Conservation (phyloP, 1,284 basidiomycete genomes). For the Irpex rosettiformis region DNA sequence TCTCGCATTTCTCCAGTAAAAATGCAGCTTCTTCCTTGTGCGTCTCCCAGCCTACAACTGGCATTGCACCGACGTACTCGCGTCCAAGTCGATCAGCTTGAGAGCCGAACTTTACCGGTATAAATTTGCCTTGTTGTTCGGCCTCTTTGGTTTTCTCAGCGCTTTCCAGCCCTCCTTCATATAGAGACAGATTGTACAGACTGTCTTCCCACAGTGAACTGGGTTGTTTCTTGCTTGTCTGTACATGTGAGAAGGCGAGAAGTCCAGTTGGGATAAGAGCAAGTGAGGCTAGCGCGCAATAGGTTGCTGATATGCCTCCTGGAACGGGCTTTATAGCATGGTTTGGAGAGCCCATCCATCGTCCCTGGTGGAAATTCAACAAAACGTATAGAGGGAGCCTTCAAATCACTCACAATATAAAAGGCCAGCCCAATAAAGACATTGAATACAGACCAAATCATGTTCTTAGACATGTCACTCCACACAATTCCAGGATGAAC, state of each 20-base stretch:
- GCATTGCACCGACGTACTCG: conserved; percentile 45
- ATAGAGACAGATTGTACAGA: conserved; percentile 12
- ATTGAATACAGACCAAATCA: conserved; percentile 48
- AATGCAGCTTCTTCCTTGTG: conserved; percentile 39
- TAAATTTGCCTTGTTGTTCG: conserved; percentile 14
- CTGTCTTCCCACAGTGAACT: conserved; percentile 15
- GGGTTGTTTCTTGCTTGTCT: conserved; percentile 19
- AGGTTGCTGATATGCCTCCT: conserved; percentile 61
- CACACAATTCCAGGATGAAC: conserved; percentile 74
- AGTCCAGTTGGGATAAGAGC: conserved; percentile 36
- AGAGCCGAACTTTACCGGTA: conserved; percentile 49
- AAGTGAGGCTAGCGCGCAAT: conserved; percentile 56
- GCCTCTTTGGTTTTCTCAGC: conserved; percentile 11
- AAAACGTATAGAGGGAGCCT: background rate
- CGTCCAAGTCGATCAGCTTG: conserved; percentile 53
- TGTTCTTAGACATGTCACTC: conserved; percentile 58
- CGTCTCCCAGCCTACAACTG: conserved; percentile 50
- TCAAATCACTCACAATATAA: conserved; percentile 57
- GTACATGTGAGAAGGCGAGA: conserved; percentile 15
- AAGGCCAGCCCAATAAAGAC: conserved; percentile 58
- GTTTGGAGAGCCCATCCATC: conserved; percentile 59
- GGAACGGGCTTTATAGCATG: conserved; percentile 60
- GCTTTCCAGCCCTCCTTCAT: conserved; percentile 16
- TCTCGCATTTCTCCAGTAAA: conserved; percentile 55
- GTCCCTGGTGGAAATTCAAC: conserved; percentile 42